Evolutionary conservation across 176 grass and related monocot species (phyloP).

Genomic region (Neostapfia colusana): DNA sequence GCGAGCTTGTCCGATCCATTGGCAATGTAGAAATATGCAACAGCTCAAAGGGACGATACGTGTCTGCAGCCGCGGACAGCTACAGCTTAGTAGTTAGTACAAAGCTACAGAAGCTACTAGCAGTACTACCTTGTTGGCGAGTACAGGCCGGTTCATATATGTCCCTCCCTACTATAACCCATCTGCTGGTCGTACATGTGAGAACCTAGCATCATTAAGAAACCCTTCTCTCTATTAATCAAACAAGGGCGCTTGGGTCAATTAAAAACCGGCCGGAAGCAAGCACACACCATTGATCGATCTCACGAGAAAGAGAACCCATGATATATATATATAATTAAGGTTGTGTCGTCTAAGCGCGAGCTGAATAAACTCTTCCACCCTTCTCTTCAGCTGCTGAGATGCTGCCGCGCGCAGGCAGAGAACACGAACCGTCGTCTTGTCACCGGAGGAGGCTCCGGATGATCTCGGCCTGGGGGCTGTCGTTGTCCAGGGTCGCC

Average conservation of each 20-base stretch:
- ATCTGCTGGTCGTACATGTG: slow-evolving; percentile 1
- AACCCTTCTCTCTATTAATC: slow-evolving; percentile 7
- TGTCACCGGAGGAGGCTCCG: slow-evolving; percentile 62
- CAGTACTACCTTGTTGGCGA: neutral
- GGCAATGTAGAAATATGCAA: too few species aligned
- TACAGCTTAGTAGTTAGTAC: slow-evolving; percentile 13
- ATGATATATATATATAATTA: too few species aligned
- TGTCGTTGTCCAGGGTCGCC: slow-evolving; percentile 64
- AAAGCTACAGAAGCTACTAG: neutral
- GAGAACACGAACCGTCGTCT: neutral
- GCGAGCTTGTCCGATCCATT: neutral
- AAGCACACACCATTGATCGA: neutral
- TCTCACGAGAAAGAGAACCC: too few species aligned
- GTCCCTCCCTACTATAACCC: slow-evolving; percentile 29
- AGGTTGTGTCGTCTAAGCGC: neutral
- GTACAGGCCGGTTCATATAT: slow-evolving; percentile 27
- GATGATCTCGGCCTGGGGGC: slow-evolving; percentile 85
- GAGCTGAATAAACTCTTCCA: neutral
- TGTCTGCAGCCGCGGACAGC: slow-evolving; percentile 14
- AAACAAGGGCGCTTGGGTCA: slow-evolving; percentile 23
- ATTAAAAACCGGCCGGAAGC: neutral
- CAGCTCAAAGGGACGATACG: neutral
- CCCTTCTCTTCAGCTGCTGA: neutral
- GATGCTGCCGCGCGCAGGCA: neutral
- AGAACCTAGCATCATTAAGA: neutral